Evolutionary conservation across 345 rosid genomes (phyloP).

Genomic region (Clausena lansium): DNA sequence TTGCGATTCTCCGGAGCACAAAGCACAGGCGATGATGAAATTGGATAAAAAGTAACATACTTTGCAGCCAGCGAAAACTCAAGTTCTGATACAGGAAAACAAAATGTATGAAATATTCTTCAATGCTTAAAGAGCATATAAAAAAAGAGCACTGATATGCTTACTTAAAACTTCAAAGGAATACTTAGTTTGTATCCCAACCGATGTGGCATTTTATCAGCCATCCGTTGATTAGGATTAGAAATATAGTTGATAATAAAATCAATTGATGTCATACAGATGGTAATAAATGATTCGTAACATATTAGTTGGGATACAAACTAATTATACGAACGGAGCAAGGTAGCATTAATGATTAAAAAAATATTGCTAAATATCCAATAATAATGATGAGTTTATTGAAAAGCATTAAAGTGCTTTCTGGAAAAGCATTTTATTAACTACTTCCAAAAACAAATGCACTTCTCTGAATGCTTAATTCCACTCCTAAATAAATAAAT

Average conservation of each 20-base stretch:
- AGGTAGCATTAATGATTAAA: too few species aligned
- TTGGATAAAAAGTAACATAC: conserved; percentile 36
- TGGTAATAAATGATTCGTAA: too few species aligned
- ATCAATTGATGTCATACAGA: too few species aligned
- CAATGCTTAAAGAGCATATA: too few species aligned
- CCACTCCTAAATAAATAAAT: neutral
- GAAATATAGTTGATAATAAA: too few species aligned
- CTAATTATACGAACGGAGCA: too few species aligned
- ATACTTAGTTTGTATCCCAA: too few species aligned
- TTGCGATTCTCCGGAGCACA: conserved; percentile 24
- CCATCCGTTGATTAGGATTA: too few species aligned
- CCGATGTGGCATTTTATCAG: too few species aligned
- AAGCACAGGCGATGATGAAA: conserved; percentile 74
- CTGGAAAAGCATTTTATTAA: neutral
- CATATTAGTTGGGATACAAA: too few species aligned
- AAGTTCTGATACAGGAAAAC: conserved; percentile 42
- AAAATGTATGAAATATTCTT: neutral
- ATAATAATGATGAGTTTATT: neutral
- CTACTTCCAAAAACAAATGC: neutral
- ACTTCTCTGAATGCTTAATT: neutral
- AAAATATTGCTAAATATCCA: neutral
- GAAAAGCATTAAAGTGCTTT: neutral
- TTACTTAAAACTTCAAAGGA: too few species aligned
- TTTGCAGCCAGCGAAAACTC: conserved; percentile 46
- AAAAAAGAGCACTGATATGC: too few species aligned